Conservation (phyloP, 2,329 filamentous ascomycete genomes). For the Fusarium staphyleae region DNA sequence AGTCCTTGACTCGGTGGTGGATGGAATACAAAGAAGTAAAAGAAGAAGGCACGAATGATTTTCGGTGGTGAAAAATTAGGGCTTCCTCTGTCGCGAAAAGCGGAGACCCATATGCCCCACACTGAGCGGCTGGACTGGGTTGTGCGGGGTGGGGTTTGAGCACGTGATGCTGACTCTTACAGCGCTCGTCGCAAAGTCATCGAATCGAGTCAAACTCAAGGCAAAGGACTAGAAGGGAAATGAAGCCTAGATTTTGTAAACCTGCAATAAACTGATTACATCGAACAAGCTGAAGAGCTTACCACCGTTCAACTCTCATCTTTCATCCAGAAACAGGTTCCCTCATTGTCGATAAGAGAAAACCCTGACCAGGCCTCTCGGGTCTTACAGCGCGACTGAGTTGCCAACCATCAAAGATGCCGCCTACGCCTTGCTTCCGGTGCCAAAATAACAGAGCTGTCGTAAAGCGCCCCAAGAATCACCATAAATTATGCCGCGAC, state of each 20-base stretch:
- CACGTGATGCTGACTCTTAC: constrained; percentile 33
- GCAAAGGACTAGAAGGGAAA: neutral
- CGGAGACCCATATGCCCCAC: constrained; percentile 31
- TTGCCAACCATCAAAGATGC: constrained; percentile 61
- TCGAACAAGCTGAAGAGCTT: too few relatives aligned
- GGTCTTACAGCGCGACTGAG: constrained; percentile 1
- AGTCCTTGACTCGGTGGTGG: constrained; percentile 44
- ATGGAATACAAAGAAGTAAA: constrained; percentile 40
- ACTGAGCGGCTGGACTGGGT: constrained; percentile 6
- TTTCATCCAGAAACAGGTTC: neutral
- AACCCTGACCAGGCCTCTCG: neutral
- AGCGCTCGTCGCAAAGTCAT: constrained; percentile 18
- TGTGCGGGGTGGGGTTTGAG: neutral
- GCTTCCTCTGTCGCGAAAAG: constrained; percentile 37
- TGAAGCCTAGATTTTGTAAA: constrained; percentile 15
- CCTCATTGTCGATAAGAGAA: neutral
- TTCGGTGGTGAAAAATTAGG: constrained; percentile 50
- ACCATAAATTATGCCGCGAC: constrained; percentile 87
- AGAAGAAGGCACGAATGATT: constrained; percentile 37
- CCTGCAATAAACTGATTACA: neutral
- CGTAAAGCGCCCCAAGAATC: constrained; percentile 93
- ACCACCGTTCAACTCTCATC: too few relatives aligned
- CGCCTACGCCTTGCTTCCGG: constrained; percentile 75
- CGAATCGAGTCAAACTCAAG: constrained; percentile 16
- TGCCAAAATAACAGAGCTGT: constrained; percentile 82